Base-by-base conservation (phyloP, 306 rosid genomes). In the Luffa aegyptiaca region DNA sequence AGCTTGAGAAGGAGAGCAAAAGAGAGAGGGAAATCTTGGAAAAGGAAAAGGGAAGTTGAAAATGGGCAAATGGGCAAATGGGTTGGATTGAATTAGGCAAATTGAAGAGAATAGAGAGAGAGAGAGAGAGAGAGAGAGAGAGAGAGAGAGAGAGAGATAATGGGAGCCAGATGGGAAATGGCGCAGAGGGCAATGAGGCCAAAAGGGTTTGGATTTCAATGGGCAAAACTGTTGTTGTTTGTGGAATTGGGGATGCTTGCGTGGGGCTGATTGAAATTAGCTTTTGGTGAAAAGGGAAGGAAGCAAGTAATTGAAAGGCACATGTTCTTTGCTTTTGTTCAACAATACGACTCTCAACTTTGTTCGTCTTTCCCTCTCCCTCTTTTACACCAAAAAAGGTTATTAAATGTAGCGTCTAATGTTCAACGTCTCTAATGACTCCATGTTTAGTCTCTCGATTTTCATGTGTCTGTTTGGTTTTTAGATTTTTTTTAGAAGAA, bases 291-390 rank as follows among this genome's bases (percentile, higher is more conserved):
- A 78, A 82, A 85, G 79, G 85, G 77, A 75, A 77, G 81, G 85
- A 77, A 55, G 10, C 20, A 33, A 59, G 56, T 44, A 70, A 35
- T 33, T 17, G 41, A 56, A 76, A 82, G 82, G 89, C 82, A 88
- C 36, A 80, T 84, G 87, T 88, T 86, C 91, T 82, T 82, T 90
- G 86, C 92, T 87, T 87, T 88, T 86, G 77, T 87, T 84, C 79
- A 56, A 7, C 66, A 20, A 62, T 75, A 16, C 14, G 9, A 9
- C 3, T 13, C 52, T 48, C 52, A 48, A 10, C 52, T 9, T 48
- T 48, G 10, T 12, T 56, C n/a, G 0, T 26, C 31, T 26, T 26
- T 26, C 31, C 31, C 31, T 26, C 31, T 1, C 31, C 31, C 31
- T 26, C 31, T 26, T 26, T 26, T 26, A 26, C 31, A 26, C 1